Conservation (phyloP, 1,284 basidiomycete genomes). For the Trametes hirsuta region DNA sequence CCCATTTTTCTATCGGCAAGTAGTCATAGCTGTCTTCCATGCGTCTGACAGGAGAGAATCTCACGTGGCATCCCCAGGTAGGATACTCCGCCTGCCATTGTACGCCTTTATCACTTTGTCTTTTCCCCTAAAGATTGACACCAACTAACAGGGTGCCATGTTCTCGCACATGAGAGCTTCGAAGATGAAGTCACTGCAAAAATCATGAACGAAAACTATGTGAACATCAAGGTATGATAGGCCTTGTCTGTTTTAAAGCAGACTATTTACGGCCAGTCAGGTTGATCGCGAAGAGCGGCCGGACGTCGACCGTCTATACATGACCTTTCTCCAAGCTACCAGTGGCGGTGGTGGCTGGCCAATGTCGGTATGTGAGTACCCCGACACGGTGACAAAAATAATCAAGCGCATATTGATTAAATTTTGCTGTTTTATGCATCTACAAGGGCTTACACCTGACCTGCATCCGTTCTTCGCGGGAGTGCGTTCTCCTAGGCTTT, state of each 20-base stretch:
- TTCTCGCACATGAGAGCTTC: constrained; percentile 44
- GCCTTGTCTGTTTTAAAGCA: too few relatives aligned
- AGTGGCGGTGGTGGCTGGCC: constrained; percentile 50
- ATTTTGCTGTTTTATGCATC: background rate
- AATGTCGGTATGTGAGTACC: constrained; percentile 40
- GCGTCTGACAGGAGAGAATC: background rate
- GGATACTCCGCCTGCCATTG: constrained; percentile 45
- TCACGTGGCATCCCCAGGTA: constrained; percentile 26
- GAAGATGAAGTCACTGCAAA: constrained; percentile 44
- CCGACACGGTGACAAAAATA: background rate
- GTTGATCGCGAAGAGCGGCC: constrained; percentile 50
- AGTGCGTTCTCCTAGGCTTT: constrained; percentile 8
- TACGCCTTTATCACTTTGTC: constrained; percentile 6
- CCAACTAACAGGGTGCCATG: constrained; percentile 33
- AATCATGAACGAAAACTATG: constrained; percentile 46
- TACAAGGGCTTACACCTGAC: constrained; percentile 41
- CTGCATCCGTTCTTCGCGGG: constrained; percentile 49
- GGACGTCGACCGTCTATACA: constrained; percentile 49
- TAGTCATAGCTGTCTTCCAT: background rate
- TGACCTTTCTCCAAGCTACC: constrained; percentile 48
- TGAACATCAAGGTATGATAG: constrained; percentile 43
- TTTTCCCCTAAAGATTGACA: background rate
- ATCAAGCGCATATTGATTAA: too few relatives aligned
- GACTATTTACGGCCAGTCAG: constrained; percentile 1
- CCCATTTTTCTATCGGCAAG: constrained; percentile 45